Base-by-base conservation (phyloP, 108 stramenopile species). In the Craspedostauros australis region DNA sequence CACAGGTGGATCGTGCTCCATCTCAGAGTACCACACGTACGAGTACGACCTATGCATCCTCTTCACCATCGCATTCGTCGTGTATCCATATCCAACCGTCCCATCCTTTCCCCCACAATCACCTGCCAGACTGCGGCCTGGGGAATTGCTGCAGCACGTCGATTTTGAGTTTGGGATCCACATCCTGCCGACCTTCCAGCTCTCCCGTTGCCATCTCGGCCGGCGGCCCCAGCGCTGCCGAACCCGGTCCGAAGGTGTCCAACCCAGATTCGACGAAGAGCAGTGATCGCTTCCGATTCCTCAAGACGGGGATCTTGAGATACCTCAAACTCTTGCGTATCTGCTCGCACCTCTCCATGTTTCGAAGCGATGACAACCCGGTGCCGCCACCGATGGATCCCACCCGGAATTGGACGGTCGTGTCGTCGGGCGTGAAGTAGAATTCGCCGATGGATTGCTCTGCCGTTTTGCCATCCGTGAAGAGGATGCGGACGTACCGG, bases 331-430 rank as follows among this genome's bases (percentile, higher is more conserved):
- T 64, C 54, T 81, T 83, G 32, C 88, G 79, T 28, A 90, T 77
- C 34, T 73, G 29, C 62, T 90, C 88, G 36, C 56, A 45, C 20
- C 88, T 64, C 16, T 90, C 82, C n/a, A 68, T 64, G 44, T 90
- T 90, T 22, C 69, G 57, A 14, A 77, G 34, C 5, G 53, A 43
- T 0, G 0, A 34, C n/a, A 50, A 21, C 31, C 6, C 23, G 22
- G 11, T 30, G 34, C 38, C n/a, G 12, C 34, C n/a, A 22, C 5
- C 28, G 0, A 55, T 33, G 15, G 72, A 46, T 0, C 56, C 82
- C 9, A 89, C 32, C 5, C 88, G 88, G 58, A 86, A 89, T 65
- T 89, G 88, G 2, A 89, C 82, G 8, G 88, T 89, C 11, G 82
- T 83, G 54, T 89, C 88, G 37, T 79, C 59, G 24, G 76, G 84